Evolutionary conservation across 768 basidiomycete genomes (phyloP).

Genomic region (Lactifluus hygrophoroides): DNA sequence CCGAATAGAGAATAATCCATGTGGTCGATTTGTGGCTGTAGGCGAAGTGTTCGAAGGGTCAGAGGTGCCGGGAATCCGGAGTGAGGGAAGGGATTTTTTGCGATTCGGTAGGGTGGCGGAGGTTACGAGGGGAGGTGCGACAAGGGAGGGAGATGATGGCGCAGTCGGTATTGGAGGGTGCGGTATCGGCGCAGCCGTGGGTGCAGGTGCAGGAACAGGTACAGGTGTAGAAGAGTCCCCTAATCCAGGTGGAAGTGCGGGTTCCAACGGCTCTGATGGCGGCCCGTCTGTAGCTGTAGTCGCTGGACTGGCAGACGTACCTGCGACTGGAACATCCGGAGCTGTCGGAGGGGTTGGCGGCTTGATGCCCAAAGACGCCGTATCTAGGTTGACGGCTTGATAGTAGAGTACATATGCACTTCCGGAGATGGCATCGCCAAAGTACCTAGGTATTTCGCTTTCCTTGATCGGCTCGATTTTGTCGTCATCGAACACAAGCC

Average conservation of each 20-base stretch:
- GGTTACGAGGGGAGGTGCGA: constrained; percentile 17
- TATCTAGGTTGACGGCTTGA: constrained; percentile 84
- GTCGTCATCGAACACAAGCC: constrained; percentile 96
- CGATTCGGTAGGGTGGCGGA: background rate
- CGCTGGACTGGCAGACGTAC: background rate
- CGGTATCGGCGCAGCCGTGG: background rate
- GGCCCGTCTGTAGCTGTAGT: background rate
- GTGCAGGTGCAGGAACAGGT: background rate
- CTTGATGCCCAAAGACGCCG: constrained; percentile 58
- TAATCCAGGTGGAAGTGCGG: constrained; percentile 11
- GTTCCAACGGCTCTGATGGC: background rate
- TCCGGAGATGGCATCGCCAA: constrained; percentile 82
- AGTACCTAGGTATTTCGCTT: constrained; percentile 85
- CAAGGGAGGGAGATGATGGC: constrained; percentile 23
- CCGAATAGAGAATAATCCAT: constrained; percentile 17
- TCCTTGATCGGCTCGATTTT: constrained; percentile 84
- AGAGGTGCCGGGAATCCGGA: constrained; percentile 18
- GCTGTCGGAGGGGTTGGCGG: constrained; percentile 23
- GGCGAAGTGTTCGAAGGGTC: constrained; percentile 2
- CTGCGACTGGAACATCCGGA: constrained; percentile 17
- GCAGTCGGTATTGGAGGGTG: constrained; percentile 11
- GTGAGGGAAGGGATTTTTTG: constrained; percentile 17
- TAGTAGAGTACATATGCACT: constrained; percentile 97
- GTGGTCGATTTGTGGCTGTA: constrained; percentile 11
- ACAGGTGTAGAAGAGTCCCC: background rate